Evolutionary conservation across 208 protist genomes (phyloP).

Genomic region (Crithidia sp.): DNA sequence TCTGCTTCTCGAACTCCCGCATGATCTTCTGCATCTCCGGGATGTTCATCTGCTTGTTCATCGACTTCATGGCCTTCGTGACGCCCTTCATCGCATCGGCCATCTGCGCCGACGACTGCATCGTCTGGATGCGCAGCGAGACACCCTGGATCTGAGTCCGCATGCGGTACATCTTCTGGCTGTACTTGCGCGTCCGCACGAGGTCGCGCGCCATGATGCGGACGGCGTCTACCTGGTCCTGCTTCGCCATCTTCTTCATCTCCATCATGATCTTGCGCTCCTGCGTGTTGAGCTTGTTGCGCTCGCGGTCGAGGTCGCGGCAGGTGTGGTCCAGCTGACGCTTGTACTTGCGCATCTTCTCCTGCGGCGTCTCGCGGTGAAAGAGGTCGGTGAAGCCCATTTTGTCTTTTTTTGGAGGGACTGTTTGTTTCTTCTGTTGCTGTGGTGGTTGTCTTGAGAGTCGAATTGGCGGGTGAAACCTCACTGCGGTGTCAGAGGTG

Average conservation of each 20-base stretch:
- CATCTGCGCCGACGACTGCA: slow-evolving; percentile 92
- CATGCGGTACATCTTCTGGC: slow-evolving; percentile 98
- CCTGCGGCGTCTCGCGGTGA: slow-evolving; percentile 87
- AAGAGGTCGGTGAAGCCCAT: slow-evolving; percentile 78
- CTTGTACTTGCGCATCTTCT: slow-evolving; percentile 97
- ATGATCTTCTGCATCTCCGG: slow-evolving; percentile 98
- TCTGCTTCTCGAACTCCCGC: slow-evolving; percentile 98
- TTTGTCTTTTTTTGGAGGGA: background rate
- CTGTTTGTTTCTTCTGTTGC: slow-evolving; percentile 5
- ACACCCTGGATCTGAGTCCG: slow-evolving; percentile 97
- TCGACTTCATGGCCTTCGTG: slow-evolving; percentile 90
- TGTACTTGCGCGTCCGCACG: slow-evolving; percentile 95
- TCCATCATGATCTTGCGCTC: slow-evolving; percentile 97
- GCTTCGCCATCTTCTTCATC: slow-evolving; percentile 97
- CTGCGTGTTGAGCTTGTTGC: slow-evolving; percentile 92
- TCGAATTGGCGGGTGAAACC: too few relatives aligned
- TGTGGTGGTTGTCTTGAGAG: too few relatives aligned
- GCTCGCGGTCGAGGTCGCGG: slow-evolving; percentile 96
- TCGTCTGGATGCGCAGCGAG: slow-evolving; percentile 94
- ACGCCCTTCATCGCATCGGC: slow-evolving; percentile 93
- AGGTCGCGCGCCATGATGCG: slow-evolving; percentile 98
- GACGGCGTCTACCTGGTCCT: slow-evolving; percentile 95
- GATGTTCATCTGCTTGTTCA: slow-evolving; percentile 98
- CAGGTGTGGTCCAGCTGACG: slow-evolving; percentile 93
- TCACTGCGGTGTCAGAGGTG: too few relatives aligned